Percentiles rank a stretch among this genome's conserved stretches.
Conservation (phyloP, 768 basidiomycete genomes). For the Leucocoprinus sp. region DNA sequence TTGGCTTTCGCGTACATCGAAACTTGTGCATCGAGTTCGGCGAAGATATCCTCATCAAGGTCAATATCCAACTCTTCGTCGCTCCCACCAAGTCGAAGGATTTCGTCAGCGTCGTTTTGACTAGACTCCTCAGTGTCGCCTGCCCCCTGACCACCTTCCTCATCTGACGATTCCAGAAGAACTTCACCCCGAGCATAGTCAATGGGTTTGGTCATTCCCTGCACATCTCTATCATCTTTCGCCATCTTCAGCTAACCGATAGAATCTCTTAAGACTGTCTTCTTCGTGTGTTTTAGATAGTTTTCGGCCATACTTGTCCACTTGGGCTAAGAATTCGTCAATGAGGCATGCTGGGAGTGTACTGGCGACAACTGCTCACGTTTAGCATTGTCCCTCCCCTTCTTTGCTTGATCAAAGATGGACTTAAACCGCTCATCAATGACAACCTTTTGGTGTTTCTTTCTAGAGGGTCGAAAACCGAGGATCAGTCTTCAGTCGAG, state of each 20-base stretch:
- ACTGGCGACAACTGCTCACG: slow-evolving; percentile 11
- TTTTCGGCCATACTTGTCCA: slow-evolving; percentile 87
- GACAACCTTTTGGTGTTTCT: slow-evolving; percentile 71
- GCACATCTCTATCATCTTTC: slow-evolving; percentile 27
- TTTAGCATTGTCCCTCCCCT: slow-evolving; percentile 17
- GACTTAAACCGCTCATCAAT: slow-evolving; percentile 89
- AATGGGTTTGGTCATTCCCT: slow-evolving; percentile 28
- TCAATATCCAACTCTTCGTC: slow-evolving; percentile 50
- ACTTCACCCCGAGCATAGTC: slow-evolving; percentile 91
- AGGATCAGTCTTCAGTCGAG: slow-evolving; percentile 82
- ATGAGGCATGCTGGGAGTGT: background rate
- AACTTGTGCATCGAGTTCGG: slow-evolving; percentile 68
- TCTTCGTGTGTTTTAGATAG: slow-evolving; percentile 61
- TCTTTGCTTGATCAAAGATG: slow-evolving; percentile 49
- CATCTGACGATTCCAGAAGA: slow-evolving; percentile 81
- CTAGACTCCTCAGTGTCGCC: slow-evolving; percentile 23
- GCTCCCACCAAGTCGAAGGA: slow-evolving; percentile 42
- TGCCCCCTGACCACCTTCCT: slow-evolving; percentile 43
- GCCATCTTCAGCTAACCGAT: slow-evolving; percentile 50
- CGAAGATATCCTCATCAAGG: slow-evolving; percentile 68
- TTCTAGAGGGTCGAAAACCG: slow-evolving; percentile 84
- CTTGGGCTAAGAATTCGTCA: slow-evolving; percentile 33
- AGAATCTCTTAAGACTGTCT: slow-evolving; percentile 74
- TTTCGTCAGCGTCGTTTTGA: slow-evolving; percentile 39
- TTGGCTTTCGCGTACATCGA: slow-evolving; percentile 48